Conservation (phyloP, 148 eudicot genomes). For the Limonium bicolor region DNA sequence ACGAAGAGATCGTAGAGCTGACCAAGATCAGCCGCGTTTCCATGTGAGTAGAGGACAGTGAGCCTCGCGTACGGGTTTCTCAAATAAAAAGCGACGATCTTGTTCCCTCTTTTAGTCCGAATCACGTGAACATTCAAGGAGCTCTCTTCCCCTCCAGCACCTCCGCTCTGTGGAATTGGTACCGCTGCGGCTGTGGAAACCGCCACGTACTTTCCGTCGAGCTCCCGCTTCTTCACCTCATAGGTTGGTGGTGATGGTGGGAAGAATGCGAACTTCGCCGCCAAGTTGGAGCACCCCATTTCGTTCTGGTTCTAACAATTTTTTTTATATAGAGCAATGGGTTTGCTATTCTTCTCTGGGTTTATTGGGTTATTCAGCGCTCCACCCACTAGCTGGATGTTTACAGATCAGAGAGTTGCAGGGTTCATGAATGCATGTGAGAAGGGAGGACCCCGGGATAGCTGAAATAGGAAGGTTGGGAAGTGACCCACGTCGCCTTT, state of each 20-base stretch:
- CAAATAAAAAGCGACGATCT: conserved; percentile 75
- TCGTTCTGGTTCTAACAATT: no score
- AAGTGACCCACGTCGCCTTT: no score
- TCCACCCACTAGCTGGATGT: not conserved
- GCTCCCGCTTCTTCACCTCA: conserved; percentile 47
- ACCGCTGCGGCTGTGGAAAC: conserved; percentile 40
- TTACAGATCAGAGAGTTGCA: conserved; percentile 8
- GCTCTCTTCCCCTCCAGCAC: conserved; percentile 40
- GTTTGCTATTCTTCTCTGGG: no score
- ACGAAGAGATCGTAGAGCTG: conserved; percentile 88
- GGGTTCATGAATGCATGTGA: conserved; percentile 61
- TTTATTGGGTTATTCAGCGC: no score
- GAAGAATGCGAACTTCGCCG: conserved; percentile 89
- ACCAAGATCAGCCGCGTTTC: conserved; percentile 96
- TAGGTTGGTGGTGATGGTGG: conserved; percentile 92
- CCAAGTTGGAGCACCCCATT: conserved; percentile 92
- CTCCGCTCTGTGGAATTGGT: conserved; percentile 23
- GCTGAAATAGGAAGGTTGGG: not conserved
- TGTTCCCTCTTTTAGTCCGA: conserved; percentile 65
- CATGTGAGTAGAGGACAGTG: conserved; percentile 84
- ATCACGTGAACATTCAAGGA: conserved; percentile 48
- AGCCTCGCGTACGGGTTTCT: conserved; percentile 74
- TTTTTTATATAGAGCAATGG: no score
- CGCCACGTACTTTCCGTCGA: conserved; percentile 47
- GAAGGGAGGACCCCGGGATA: conserved; percentile 1